These are phyloP conservation scores for Hygrocybe coccinea DNA, from an alignment of 768 basidiomycete genomes.

Conservation along the genomic window DNA sequence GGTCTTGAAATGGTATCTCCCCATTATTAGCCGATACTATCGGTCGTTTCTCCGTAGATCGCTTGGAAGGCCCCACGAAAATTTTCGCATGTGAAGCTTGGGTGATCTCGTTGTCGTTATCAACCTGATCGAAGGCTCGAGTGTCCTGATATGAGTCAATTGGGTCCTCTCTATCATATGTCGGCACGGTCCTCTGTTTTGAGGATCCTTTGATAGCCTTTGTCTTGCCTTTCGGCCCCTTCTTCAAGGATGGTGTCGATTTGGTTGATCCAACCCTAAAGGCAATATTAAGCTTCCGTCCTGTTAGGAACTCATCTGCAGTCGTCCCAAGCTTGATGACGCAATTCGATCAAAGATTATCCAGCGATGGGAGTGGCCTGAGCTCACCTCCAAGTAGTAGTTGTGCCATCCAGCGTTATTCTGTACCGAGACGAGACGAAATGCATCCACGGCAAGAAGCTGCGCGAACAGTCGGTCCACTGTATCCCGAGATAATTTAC, in stretches of 20 bases:
- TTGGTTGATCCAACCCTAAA: constrained; percentile 26
- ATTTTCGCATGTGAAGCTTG: too few relatives aligned
- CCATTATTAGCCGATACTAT: constrained; percentile 7
- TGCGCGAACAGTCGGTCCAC: constrained; percentile 62
- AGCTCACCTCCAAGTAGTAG: constrained; percentile 49
- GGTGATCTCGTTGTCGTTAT: too few relatives aligned
- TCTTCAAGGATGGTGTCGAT: constrained; percentile 2
- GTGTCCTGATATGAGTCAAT: constrained; percentile 30
- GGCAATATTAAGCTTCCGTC: constrained; percentile 24
- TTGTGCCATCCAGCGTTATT: constrained; percentile 44
- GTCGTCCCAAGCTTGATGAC: constrained; percentile 31
- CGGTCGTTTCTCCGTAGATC: constrained; percentile 7
- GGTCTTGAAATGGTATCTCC: constrained; percentile 8
- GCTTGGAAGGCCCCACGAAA: constrained; percentile 6
- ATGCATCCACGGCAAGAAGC: constrained; percentile 46
- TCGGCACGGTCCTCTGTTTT: constrained; percentile 18
- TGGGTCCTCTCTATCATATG: constrained; percentile 20
- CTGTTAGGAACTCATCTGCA: constrained; percentile 27
- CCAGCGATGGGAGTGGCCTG: not conserved
- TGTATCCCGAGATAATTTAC: constrained; percentile 45
- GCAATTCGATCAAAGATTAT: not conserved
- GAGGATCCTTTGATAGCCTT: constrained; percentile 19
- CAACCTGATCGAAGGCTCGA: constrained; percentile 1
- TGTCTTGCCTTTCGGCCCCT: constrained; percentile 19
- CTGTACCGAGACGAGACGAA: constrained; percentile 44